phyloP scores from a whole-genome alignment of 2,329 filamentous ascomycete species.

The Pseudogymnoascus sp. region DNA sequence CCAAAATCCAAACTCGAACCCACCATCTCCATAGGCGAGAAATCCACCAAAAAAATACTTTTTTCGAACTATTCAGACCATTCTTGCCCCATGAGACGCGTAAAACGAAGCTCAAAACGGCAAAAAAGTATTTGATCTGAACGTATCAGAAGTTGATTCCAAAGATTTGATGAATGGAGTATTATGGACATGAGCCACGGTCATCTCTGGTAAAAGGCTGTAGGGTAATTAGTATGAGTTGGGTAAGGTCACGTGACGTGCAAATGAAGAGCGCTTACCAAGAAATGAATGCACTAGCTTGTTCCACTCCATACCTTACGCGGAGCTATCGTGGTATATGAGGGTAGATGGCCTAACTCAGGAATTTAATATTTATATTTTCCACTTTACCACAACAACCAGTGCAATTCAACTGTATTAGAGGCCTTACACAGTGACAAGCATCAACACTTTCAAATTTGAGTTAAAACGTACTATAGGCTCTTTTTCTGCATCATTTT shows the following conservation, averaged over 20 bases:
- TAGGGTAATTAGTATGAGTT: conserved; percentile 12
- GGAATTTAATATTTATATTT: background rate
- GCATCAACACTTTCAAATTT: background rate
- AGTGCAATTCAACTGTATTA: background rate
- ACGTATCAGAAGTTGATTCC: conserved; percentile 28
- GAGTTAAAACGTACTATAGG: background rate
- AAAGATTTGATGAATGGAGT: conserved; percentile 47
- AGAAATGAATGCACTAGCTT: conserved; percentile 31
- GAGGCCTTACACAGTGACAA: background rate
- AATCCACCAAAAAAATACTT: background rate
- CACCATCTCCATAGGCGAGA: background rate
- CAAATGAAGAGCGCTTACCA: conserved; percentile 15
- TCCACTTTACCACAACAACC: background rate
- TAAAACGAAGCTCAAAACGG: conserved; percentile 10
- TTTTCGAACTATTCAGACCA: conserved; percentile 1
- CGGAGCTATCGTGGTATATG: background rate
- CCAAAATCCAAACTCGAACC: background rate
- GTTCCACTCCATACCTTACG: conserved; percentile 25
- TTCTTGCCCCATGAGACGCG: background rate
- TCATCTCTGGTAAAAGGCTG: conserved; percentile 32
- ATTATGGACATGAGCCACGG: conserved; percentile 37
- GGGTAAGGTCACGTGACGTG: background rate
- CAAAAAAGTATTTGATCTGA: conserved; percentile 19
- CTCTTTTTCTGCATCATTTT: background rate
- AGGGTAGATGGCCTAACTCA: background rate